Evolutionary conservation across 2,329 filamentous ascomycete genomes (phyloP), one percentile per base, ranked within the genome.

Genomic region (Aspergillus ustus): DNA sequence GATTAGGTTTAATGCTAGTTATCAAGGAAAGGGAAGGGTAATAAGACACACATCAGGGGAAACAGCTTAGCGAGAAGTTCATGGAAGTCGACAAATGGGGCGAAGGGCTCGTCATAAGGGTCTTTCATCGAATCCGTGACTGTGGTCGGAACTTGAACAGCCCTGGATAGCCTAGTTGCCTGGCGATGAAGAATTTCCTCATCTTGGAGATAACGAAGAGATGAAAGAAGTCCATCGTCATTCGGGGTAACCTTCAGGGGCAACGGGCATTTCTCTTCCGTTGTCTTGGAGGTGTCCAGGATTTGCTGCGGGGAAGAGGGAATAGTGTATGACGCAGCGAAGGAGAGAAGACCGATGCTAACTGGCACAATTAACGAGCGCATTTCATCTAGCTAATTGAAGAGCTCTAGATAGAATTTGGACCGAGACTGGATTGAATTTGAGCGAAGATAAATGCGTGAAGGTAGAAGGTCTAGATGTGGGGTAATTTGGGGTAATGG

Each of bases 101-200:
- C 81, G 82, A 88, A 91, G 55, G 85, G 80, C 48, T 81, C 73
- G 67, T 90, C 88, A 57, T 81, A 86, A 0, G 82, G 82, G 52
- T 85, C 76, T 1, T 43, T 67, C 59, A 69, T 67, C 55, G 68
- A 73, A 56, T 77, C 73, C 13, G 69, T 70, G 13, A 77, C 68
- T 2, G 69, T 69, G 1, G 85, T 85, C 0, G 84, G 83, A 28
- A 87, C 80, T 67, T 83, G 80, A 31, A 89, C 85, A 4, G 88
- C 81, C 7, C 80, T 81, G 20, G 84, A 83, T 60, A 86, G 81
- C 2, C 84, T 79, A 46, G 76, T 66, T 43, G 85, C 78, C 66
- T 84, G 82, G 44, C 69, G 79, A 2, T 68, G 61, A 5, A 71
- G 71, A 37, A 75, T 67, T 0, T 66, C 51, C n/a, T 65, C 59